phyloP scores from a whole-genome alignment of 148 eudicot genomes.

The Agrostemma githago region DNA sequence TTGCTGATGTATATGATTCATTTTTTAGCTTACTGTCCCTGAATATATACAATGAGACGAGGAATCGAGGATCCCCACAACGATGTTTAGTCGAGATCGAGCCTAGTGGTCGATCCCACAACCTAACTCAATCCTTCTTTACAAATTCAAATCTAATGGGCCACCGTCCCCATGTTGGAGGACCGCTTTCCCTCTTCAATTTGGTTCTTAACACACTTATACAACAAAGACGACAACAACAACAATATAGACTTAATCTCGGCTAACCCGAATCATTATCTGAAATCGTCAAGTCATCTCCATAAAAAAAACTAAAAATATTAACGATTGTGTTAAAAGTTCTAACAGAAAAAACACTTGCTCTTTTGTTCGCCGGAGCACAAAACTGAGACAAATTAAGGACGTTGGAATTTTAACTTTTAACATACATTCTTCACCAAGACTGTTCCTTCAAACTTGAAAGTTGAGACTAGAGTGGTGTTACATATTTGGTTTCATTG shows the following conservation, averaged over 20 bases:
- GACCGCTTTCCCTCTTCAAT: not conserved
- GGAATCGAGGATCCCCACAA: not conserved
- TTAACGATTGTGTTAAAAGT: too few species aligned
- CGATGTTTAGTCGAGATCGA: not conserved
- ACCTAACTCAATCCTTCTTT: not conserved
- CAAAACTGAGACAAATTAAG: not conserved
- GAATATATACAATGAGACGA: too few species aligned
- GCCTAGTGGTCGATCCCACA: not conserved
- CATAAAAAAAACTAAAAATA: too few species aligned
- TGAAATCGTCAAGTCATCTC: too few species aligned
- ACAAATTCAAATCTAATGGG: not conserved
- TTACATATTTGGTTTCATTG: constrained; percentile 57
- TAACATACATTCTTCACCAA: not conserved
- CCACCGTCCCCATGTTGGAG: not conserved
- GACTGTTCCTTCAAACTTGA: not conserved
- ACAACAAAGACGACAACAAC: too few species aligned
- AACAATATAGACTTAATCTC: too few species aligned
- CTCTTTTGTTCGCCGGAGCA: not conserved
- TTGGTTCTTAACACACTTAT: not conserved
- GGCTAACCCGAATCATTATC: too few species aligned
- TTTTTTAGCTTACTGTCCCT: too few species aligned
- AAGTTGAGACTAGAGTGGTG: constrained; percentile 42
- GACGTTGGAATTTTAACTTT: too few species aligned
- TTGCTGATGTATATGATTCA: too few species aligned
- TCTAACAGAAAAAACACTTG: not conserved